phyloP scores from a whole-genome alignment of 2,329 filamentous ascomycete species.

The Macroventuria anomochaeta region DNA sequence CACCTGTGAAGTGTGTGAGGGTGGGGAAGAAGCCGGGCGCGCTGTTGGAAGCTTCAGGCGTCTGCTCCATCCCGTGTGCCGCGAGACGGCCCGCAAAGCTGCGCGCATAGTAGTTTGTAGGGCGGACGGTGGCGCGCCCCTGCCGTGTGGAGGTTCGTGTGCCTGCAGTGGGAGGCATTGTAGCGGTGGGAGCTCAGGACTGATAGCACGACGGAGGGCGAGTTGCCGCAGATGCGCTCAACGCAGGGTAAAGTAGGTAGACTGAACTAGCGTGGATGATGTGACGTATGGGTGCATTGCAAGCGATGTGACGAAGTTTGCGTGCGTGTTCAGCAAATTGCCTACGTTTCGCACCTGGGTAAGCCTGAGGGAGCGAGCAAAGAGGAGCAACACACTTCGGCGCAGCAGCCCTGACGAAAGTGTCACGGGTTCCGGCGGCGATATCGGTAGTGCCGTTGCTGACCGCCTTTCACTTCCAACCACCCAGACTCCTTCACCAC shows the following conservation, averaged over 20 bases:
- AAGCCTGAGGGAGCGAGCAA: constrained; percentile 20
- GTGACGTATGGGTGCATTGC: constrained; percentile 40
- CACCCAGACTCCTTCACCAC: not conserved
- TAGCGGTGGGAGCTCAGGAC: constrained; percentile 27
- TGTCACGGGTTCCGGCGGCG: constrained; percentile 14
- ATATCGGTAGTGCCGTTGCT: constrained; percentile 6
- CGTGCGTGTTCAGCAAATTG: constrained; percentile 30
- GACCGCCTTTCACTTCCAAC: not conserved
- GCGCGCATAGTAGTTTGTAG: constrained; percentile 60
- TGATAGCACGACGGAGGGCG: constrained; percentile 26
- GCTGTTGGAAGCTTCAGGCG: constrained; percentile 44
- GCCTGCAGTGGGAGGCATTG: constrained; percentile 46
- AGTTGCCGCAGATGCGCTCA: constrained; percentile 28
- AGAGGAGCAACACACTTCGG: constrained; percentile 20
- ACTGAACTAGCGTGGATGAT: constrained; percentile 25
- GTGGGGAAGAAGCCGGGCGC: constrained; percentile 67
- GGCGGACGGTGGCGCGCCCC: constrained; percentile 55
- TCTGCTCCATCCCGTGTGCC: constrained; percentile 47
- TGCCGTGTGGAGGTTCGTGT: constrained; percentile 54
- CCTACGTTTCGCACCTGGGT: constrained; percentile 17
- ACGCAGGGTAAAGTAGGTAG: constrained; percentile 18
- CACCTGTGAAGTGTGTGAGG: constrained; percentile 82
- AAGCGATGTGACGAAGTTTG: constrained; percentile 28
- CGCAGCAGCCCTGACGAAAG: constrained; percentile 31
- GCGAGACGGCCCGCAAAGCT: constrained; percentile 51